Base-by-base conservation (phyloP, 257 asterid genomes). In the Ligustrum vulgare region DNA sequence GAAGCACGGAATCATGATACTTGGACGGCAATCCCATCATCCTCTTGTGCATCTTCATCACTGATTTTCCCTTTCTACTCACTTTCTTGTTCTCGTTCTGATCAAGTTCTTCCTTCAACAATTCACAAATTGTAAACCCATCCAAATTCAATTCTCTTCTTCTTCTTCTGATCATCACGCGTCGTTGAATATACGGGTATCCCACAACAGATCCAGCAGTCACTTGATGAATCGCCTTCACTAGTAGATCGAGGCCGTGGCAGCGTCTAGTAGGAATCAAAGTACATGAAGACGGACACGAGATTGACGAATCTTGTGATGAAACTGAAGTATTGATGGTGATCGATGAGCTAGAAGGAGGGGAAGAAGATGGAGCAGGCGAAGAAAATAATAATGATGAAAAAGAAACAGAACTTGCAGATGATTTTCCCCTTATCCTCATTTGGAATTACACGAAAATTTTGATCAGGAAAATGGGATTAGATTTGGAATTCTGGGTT, bases 181-280 rank as follows among this genome's bases (percentile, higher is more conserved):
- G 88, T 74, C 87, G 84, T 79, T 92, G 97, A 54, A 92, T 92
- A 80, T 92, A 92, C 0, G 98, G 98, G 23, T 89, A 93, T 41
- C 96, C 98, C 72, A 93, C 84, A 43, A 85, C 81, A 6, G 98
- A 93, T 2, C 98, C 97, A 8, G 81, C 89, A 4, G 88, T 82
- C 10, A 93, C 96, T 74, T 86, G 90, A 83, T 89, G 86, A 75
- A 92, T 91, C 73, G 98, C 98, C 77, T 91, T 92, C 32, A 92
- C 98, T 45, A 93, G 94, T 76, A 93, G 93, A 91, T 93, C 93
- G 76, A 92, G 97, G 35, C 98, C 98, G 51, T 64, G 92, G 75
- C 98, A 93, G 0, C 96, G 91, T 8, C 72, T 78, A 16, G 79
- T 25, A 2, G 86, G 18, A 18, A 70, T 18, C 15, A 77, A 20